Evolutionary conservation across 768 basidiomycete genomes (phyloP).

Genomic region (Chalciporus piperatus): DNA sequence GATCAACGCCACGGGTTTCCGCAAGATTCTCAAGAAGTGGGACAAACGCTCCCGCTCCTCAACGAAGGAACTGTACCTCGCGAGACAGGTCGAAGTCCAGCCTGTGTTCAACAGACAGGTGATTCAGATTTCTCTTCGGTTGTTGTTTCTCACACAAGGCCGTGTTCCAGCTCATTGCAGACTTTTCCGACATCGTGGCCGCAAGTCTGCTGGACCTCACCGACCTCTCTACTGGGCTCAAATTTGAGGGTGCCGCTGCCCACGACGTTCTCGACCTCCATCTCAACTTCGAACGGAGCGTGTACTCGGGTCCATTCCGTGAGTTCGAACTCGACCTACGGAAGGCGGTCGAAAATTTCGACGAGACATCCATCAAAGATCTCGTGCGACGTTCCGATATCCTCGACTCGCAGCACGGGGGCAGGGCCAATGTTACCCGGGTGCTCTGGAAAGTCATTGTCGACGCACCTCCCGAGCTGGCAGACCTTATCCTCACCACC

Average conservation of each 20-base stretch:
- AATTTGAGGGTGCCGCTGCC: conserved; percentile 75
- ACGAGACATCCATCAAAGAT: conserved; percentile 60
- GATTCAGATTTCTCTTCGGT: conserved; percentile 17
- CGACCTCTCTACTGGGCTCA: conserved; percentile 69
- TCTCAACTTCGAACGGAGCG: conserved; percentile 58
- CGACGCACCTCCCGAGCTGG: conserved; percentile 70
- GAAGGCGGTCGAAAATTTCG: conserved; percentile 66
- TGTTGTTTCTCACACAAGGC: conserved; percentile 10
- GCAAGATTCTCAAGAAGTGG: conserved; percentile 98
- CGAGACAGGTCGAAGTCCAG: conserved; percentile 97
- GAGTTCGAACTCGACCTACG: conserved; percentile 88
- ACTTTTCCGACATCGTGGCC: conserved; percentile 89
- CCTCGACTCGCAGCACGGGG: conserved; percentile 56
- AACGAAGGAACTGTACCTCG: conserved; percentile 95
- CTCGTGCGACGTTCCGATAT: conserved; percentile 69
- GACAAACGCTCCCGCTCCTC: conserved; percentile 94
- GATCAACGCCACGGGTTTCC: conserved; percentile 94
- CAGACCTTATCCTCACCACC: conserved; percentile 70
- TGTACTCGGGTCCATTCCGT: conserved; percentile 69
- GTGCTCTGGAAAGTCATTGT: conserved; percentile 93
- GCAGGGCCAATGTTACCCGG: conserved; percentile 74
- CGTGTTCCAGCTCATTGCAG: conserved; percentile 75
- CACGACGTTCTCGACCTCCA: conserved; percentile 75
- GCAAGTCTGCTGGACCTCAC: conserved; percentile 78
- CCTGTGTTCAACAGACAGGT: conserved; percentile 96